Evolutionary conservation across 75 land plant species (phyloP).

Genomic region (Azolla pinnata): DNA sequence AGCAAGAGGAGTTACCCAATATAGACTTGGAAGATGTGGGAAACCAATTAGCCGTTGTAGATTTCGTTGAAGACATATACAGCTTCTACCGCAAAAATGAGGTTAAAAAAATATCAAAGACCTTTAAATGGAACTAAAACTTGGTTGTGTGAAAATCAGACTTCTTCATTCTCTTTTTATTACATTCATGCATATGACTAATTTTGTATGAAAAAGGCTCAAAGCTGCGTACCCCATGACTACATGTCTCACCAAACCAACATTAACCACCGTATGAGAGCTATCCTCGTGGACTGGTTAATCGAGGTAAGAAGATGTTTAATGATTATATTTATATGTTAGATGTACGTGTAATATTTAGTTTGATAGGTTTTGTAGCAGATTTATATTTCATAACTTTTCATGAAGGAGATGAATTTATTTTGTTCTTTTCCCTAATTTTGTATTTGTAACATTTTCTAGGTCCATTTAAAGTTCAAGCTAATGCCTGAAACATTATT

Average conservation of each 20-base stretch:
- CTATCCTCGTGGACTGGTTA: slow-evolving; percentile 69
- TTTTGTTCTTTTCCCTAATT: too few relatives aligned
- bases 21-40: slow-evolving; percentile 18
- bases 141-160: too few relatives aligned
- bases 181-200: background rate
- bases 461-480: slow-evolving; percentile 82
- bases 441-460: background rate
- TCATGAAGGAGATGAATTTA: too few relatives aligned
- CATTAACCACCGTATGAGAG: slow-evolving; percentile 59
- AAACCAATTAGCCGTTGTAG: slow-evolving; percentile 20
- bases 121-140: too few relatives aligned
- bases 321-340: background rate
- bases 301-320: slow-evolving; percentile 41
- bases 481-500: slow-evolving; percentile 77
- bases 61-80: slow-evolving; percentile 26
- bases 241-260: slow-evolving; percentile 59
- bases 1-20: slow-evolving; percentile 17
- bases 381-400: too few relatives aligned
- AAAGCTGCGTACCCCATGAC: slow-evolving; percentile 32
- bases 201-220: slow-evolving; percentile 23
- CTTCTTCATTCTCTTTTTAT: too few relatives aligned
- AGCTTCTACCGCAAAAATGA: slow-evolving; percentile 15
- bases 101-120: too few relatives aligned
- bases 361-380: too few relatives aligned
- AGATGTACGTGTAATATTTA: background rate